Conservation (phyloP, 2,329 filamentous ascomycete genomes). For the Orbilia ellipsospora region DNA sequence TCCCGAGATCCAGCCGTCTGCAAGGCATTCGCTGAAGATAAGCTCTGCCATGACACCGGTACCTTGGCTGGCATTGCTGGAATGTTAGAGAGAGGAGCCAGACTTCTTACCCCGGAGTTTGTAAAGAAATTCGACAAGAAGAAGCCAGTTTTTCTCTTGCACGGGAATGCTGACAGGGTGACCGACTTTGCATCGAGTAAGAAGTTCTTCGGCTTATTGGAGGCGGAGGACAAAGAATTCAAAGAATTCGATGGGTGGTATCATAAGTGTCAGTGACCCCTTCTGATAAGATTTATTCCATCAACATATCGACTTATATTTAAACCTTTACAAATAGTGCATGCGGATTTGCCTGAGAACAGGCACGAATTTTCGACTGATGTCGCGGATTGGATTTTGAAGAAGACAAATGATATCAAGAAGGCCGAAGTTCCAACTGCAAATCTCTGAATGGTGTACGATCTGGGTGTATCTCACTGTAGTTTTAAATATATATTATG, state of each 20-base stretch:
- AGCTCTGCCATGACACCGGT: constrained; percentile 81
- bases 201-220: constrained; percentile 71
- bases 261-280: constrained; percentile 72
- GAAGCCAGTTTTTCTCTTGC: constrained; percentile 77
- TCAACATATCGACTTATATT: constrained; percentile 55
- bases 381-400: constrained; percentile 74
- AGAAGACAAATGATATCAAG: constrained; percentile 59
- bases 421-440: constrained; percentile 47
- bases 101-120: constrained; percentile 61
- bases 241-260: constrained; percentile 80
- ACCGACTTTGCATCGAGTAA: constrained; percentile 70
- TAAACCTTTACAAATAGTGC: constrained; percentile 63
- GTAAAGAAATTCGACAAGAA: constrained; percentile 64
- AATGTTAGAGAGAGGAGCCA: constrained; percentile 74
- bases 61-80: constrained; percentile 83
- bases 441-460: constrained; percentile 26
- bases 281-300: constrained; percentile 56
- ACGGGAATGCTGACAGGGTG: constrained; percentile 76
- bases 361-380: constrained; percentile 66
- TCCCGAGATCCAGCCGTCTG: constrained; percentile 75
- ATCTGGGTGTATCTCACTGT: neutral
- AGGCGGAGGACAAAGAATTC: constrained; percentile 75
- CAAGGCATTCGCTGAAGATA: constrained; percentile 72
- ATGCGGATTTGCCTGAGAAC: constrained; percentile 68
- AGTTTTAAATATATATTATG: neutral